These are phyloP conservation scores for Zelonia costaricensis DNA, from an alignment of 208 protist genomes.

Conservation along the genomic window DNA sequence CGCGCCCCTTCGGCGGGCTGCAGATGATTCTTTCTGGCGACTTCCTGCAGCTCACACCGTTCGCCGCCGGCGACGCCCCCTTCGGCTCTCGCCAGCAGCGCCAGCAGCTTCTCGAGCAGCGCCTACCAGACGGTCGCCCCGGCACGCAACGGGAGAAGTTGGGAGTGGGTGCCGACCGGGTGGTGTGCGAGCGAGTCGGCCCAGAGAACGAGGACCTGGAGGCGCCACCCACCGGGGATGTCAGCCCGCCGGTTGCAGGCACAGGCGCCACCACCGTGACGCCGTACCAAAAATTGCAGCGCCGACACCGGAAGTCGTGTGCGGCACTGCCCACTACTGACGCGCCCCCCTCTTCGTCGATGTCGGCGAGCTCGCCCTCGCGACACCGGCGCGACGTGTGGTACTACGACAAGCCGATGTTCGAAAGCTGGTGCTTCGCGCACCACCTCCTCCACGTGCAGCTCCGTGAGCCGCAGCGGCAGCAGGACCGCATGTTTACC, in stretches of 20 bases:
- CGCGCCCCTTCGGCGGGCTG: constrained; percentile 87
- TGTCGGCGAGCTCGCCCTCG: background rate
- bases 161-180: background rate
- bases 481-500: constrained; percentile 59
- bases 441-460: constrained; percentile 64
- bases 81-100: background rate
- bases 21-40: constrained; percentile 93
- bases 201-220: background rate
- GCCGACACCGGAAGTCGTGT: background rate
- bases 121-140: too few species aligned
- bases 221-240: too few species aligned
- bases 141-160: too few species aligned
- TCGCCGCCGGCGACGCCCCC: constrained; percentile 9
- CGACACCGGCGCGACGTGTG: constrained; percentile 17
- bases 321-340: background rate
- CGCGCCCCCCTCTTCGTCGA: too few species aligned
- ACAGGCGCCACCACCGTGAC: too few species aligned
- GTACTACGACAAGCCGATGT: constrained; percentile 59
- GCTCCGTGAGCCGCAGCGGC: constrained; percentile 48
- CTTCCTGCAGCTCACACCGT: constrained; percentile 91
- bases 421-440: constrained; percentile 67
- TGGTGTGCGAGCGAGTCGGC: background rate
- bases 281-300: too few species aligned
- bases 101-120: too few species aligned
- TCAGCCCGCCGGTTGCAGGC: too few species aligned